These are phyloP conservation scores for Xanthoceras sorbifolium DNA, from an alignment of 345 rosid genomes.

Conservation along the genomic window DNA sequence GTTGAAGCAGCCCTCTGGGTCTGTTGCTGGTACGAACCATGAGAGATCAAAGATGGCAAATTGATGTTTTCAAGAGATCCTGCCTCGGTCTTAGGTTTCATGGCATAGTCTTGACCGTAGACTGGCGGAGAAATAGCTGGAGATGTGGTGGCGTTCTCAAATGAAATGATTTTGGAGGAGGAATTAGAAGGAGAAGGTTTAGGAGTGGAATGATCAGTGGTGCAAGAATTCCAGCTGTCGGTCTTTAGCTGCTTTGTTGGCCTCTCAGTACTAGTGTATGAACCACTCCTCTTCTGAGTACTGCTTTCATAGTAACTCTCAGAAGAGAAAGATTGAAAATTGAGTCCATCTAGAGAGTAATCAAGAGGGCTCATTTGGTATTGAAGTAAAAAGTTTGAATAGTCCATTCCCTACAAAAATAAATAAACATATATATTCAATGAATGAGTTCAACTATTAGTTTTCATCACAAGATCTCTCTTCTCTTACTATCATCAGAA, in stretches of 20 bases:
- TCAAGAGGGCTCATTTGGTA: constrained; percentile 31
- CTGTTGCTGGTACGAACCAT: constrained; percentile 14
- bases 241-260: constrained; percentile 41
- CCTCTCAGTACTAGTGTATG: constrained; percentile 26
- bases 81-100: constrained; percentile 28
- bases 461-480: background rate
- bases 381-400: constrained; percentile 28
- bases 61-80: constrained; percentile 6
- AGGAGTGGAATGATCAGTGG: constrained; percentile 19
- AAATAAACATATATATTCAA: background rate
- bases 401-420: constrained; percentile 37
- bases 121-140: constrained; percentile 18
- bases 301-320: constrained; percentile 19
- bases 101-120: constrained; percentile 12
- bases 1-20: constrained; percentile 16
- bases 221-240: constrained; percentile 35
- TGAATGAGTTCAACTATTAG: background rate
- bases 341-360: constrained; percentile 30
- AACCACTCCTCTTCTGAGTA: background rate
- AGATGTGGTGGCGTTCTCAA: constrained; percentile 32
- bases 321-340: constrained; percentile 31
- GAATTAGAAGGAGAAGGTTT: constrained; percentile 34
- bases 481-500: background rate
- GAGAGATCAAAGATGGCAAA: constrained; percentile 13
- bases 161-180: constrained; percentile 49